Evolutionary conservation across 2,329 filamentous ascomycete genomes (phyloP).

Genomic region (Coniochaeta sp.): DNA sequence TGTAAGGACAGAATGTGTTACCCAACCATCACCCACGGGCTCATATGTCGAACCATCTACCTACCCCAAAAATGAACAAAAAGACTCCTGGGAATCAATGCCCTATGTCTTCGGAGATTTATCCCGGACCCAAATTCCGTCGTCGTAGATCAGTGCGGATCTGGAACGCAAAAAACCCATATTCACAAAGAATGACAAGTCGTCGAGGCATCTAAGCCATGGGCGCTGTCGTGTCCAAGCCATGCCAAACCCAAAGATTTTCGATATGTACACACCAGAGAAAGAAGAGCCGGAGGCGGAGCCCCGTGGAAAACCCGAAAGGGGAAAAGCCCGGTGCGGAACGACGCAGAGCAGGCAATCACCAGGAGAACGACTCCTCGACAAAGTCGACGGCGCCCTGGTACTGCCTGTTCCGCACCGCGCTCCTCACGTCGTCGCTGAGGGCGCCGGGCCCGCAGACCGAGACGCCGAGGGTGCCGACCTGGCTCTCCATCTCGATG

Average conservation of each 20-base stretch:
- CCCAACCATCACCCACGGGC: neutral
- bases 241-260: neutral
- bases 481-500: constrained; percentile 66
- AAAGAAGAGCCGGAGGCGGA: neutral
- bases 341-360: constrained; percentile 11
- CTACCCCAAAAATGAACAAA: no score
- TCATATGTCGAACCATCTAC: neutral
- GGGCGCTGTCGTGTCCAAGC: neutral
- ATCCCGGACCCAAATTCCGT: neutral
- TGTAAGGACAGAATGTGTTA: neutral
- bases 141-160: neutral
- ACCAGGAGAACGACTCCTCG: constrained; percentile 68
- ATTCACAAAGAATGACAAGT: constrained; percentile 2
- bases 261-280: neutral
- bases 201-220: neutral
- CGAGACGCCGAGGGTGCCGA: constrained; percentile 66
- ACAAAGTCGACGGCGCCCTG: constrained; percentile 66
- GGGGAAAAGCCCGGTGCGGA: neutral
- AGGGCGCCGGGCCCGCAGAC: constrained; percentile 70
- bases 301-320: neutral
- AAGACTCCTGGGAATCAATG: neutral
- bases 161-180: neutral
- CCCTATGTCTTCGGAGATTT: neutral
- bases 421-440: constrained; percentile 66
- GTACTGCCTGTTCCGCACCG: constrained; percentile 58